phyloP scores from a whole-genome alignment of 768 basidiomycete species.

The Brasilioporus rufonigricans region DNA sequence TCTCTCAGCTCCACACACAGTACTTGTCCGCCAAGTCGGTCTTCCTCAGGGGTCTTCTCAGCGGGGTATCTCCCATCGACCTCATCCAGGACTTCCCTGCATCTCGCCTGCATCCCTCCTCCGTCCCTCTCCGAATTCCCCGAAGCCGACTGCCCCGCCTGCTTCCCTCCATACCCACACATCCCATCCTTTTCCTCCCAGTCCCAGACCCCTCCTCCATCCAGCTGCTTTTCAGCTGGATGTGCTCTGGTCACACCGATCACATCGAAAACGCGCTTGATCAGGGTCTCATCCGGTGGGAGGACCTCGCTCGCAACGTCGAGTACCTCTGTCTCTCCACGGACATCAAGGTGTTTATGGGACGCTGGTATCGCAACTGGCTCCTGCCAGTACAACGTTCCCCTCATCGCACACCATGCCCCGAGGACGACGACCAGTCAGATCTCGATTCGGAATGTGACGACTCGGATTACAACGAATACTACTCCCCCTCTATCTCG shows the following conservation, averaged over 20 bases:
- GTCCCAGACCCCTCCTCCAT: constrained; percentile 74
- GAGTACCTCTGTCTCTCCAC: constrained; percentile 80
- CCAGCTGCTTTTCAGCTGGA: constrained; percentile 72
- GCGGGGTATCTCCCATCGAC: constrained; percentile 61
- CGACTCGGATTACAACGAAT: constrained; percentile 19
- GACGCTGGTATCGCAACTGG: constrained; percentile 73
- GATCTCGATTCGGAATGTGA: constrained; percentile 29
- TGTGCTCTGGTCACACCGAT: constrained; percentile 72
- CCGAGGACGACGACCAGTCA: constrained; percentile 37
- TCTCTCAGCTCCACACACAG: constrained; percentile 67
- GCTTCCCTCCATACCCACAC: constrained; percentile 57
- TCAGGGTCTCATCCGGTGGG: constrained; percentile 69
- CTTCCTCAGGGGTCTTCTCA: constrained; percentile 68
- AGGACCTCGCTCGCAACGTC: constrained; percentile 84
- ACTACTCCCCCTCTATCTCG: constrained; percentile 31
- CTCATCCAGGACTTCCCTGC: constrained; percentile 42
- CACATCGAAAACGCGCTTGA: constrained; percentile 68
- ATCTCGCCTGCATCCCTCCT: constrained; percentile 20
- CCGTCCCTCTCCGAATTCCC: constrained; percentile 36
- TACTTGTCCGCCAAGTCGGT: constrained; percentile 81
- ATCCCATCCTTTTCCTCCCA: constrained; percentile 70
- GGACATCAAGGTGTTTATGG: constrained; percentile 75
- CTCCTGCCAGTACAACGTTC: constrained; percentile 36
- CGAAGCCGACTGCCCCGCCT: constrained; percentile 60
- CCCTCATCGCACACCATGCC: constrained; percentile 21